Conservation (phyloP, 495 filamentous ascomycete genomes). For the Penicillium roqueforti region DNA sequence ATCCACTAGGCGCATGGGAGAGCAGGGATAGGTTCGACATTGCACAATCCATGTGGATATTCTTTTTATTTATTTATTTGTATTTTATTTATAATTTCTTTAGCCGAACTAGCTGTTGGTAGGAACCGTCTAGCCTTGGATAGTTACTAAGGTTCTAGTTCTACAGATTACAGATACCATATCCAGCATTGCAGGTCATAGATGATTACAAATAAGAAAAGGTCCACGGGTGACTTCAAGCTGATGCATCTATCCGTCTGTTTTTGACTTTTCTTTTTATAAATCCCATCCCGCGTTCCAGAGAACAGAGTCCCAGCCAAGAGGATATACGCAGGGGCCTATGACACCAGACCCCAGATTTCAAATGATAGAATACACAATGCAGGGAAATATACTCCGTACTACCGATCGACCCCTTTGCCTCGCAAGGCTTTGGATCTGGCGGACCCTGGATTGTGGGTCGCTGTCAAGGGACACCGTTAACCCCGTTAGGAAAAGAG, state of each 20-base stretch:
- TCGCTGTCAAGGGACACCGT: slow-evolving; percentile 14
- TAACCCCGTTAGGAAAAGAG: slow-evolving; percentile 8
- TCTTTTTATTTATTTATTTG: no score
- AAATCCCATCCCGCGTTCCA: not conserved
- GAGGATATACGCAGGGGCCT: slow-evolving; percentile 1
- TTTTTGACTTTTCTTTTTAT: not conserved
- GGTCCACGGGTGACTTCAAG: not conserved
- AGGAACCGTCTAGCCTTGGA: not conserved
- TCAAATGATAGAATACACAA: not conserved
- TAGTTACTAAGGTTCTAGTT: not conserved
- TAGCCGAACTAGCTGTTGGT: no score
- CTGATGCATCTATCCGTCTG: not conserved
- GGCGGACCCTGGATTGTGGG: slow-evolving; percentile 14
- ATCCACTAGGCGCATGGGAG: slow-evolving; percentile 1
- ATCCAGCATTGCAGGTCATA: no score
- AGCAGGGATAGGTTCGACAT: not conserved
- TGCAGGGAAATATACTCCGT: not conserved
- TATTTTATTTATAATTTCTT: no score
- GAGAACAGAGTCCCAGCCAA: slow-evolving; percentile 1
- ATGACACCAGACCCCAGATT: not conserved
- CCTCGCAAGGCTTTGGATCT: slow-evolving; percentile 14
- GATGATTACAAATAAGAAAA: no score
- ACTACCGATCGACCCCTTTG: slow-evolving; percentile 4
- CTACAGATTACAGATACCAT: no score
- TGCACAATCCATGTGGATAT: not conserved